Conservation (phyloP, 352 stramenopile genomes). For the Globisporangium rhizosaccharum region DNA sequence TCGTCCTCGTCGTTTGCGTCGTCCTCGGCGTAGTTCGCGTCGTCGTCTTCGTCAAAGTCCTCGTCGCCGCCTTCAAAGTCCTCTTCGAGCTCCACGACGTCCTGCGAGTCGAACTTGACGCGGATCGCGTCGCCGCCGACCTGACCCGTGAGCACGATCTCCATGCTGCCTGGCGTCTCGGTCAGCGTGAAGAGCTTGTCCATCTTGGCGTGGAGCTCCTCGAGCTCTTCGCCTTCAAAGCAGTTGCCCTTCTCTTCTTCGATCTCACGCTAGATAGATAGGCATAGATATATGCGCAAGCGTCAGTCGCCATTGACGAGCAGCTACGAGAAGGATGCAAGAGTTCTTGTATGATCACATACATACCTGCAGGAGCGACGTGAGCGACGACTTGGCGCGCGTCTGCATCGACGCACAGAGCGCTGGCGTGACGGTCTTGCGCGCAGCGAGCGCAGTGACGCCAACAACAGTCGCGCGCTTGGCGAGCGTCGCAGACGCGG, state of each 20-base stretch:
- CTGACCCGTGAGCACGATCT: constrained; percentile 52
- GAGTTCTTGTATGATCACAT: too few species aligned
- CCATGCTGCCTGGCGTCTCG: constrained; percentile 58
- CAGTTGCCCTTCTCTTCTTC: constrained; percentile 83
- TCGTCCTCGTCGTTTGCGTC: constrained; percentile 43
- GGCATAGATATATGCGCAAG: neutral
- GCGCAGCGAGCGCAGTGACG: constrained; percentile 6
- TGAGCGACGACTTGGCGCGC: constrained; percentile 50
- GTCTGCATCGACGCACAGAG: constrained; percentile 32
- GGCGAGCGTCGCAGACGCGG: constrained; percentile 19
- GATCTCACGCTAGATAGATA: constrained; percentile 49
- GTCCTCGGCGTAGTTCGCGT: constrained; percentile 23
- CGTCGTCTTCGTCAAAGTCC: constrained; percentile 41
- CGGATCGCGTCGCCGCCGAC: constrained; percentile 50
- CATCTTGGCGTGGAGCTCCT: constrained; percentile 62
- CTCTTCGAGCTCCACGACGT: constrained; percentile 64
- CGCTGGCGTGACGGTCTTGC: constrained; percentile 13
- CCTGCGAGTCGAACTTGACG: constrained; percentile 80
- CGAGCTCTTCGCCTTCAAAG: constrained; percentile 68
- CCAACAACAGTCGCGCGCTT: constrained; percentile 21
- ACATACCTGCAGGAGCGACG: constrained; percentile 32
- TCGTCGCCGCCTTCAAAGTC: constrained; percentile 48
- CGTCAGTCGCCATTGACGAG: too few species aligned
- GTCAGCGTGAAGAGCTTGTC: constrained; percentile 58
- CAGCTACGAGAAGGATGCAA: too few species aligned